phyloP scores from a whole-genome alignment of 2,329 filamentous ascomycete species.

The Endocalyx cinctus region DNA sequence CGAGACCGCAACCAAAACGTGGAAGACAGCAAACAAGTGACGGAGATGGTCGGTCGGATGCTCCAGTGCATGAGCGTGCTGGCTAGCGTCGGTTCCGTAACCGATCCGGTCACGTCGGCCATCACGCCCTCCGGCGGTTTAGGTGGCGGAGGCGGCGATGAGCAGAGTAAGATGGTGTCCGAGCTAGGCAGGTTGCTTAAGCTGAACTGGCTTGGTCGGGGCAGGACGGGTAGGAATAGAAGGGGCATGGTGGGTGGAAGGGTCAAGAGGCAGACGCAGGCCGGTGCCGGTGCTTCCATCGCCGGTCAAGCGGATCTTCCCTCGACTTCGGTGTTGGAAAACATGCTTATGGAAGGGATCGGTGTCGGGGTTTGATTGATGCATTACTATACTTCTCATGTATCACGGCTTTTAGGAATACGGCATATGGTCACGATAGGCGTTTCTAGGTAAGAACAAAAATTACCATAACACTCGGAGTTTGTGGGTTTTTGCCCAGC shows the following conservation, averaged over 20 bases:
- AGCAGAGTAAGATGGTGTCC: slow-evolving; percentile 73
- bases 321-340: neutral
- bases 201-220: slow-evolving; percentile 92
- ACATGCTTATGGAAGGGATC: slow-evolving; percentile 3
- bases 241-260: slow-evolving; percentile 79
- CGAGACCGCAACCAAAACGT: slow-evolving; percentile 50
- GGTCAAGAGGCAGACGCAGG: slow-evolving; percentile 46
- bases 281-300: too few species aligned
- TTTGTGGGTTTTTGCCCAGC: too few species aligned
- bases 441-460: too few species aligned
- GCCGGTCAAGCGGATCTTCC: too few species aligned
- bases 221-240: slow-evolving; percentile 81
- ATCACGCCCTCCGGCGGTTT: slow-evolving; percentile 2
- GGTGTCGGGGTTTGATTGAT: slow-evolving; percentile 23
- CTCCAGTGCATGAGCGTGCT: slow-evolving; percentile 93
- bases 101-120: neutral
- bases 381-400: too few species aligned
- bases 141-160: slow-evolving; percentile 67
- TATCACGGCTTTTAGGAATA: too few species aligned
- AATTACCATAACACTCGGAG: too few species aligned
- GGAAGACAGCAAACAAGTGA: slow-evolving; percentile 72
- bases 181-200: slow-evolving; percentile 83
- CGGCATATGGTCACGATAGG: too few species aligned
- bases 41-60: slow-evolving; percentile 92
- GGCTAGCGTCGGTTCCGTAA: slow-evolving; percentile 54